phyloP scores from a whole-genome alignment of 108 stramenopile species.

The Skeletonema grethae region DNA sequence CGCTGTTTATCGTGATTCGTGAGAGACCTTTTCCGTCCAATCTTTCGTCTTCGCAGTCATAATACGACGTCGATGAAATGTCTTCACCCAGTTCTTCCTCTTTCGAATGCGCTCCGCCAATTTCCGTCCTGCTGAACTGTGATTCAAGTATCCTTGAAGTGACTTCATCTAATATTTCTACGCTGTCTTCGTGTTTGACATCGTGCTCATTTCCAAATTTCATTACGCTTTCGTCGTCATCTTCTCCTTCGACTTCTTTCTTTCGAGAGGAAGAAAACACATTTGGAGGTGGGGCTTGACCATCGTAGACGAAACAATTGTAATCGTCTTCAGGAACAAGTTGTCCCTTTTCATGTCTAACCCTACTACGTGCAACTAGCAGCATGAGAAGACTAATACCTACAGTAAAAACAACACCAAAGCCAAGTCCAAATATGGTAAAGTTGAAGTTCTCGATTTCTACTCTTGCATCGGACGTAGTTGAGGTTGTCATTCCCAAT shows the following conservation, averaged over 20 bases:
- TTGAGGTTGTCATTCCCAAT: not conserved
- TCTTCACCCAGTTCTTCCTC: not conserved
- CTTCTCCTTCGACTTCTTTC: slow-evolving; percentile 5
- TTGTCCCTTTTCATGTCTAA: not conserved
- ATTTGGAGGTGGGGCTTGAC: slow-evolving; percentile 4
- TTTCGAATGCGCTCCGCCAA: not conserved
- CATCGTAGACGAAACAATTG: not conserved
- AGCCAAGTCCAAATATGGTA: not conserved
- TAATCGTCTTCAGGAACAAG: slow-evolving; percentile 1
- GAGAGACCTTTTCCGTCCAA: not conserved
- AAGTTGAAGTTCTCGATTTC: not conserved
- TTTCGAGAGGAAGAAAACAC: slow-evolving; percentile 16
- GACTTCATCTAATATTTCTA: slow-evolving; percentile 35
- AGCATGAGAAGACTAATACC: slow-evolving; percentile 2
- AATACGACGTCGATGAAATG: not conserved
- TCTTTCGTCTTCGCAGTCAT: not conserved
- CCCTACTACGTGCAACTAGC: not conserved
- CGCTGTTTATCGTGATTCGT: not conserved
- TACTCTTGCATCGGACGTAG: not conserved
- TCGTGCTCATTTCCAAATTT: not conserved
- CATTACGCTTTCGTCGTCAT: slow-evolving; percentile 7
- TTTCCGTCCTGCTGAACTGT: not conserved
- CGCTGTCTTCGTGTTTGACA: slow-evolving; percentile 5
- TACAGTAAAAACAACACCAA: not conserved
- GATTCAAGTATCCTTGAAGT: slow-evolving; percentile 31